Base-by-base conservation (phyloP, 768 basidiomycete species). In the Daedaleopsis nitida region DNA sequence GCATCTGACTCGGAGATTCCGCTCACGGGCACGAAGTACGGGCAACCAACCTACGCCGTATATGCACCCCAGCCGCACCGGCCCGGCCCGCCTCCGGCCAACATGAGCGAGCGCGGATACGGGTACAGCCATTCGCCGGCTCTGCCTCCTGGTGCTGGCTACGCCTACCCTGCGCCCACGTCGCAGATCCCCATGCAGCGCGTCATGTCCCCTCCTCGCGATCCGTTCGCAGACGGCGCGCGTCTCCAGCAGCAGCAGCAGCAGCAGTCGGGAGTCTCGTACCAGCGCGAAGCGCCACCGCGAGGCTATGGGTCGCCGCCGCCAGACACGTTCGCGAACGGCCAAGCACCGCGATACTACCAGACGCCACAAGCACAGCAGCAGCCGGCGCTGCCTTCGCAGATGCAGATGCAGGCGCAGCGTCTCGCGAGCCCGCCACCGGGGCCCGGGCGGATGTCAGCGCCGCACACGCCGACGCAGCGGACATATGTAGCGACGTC, bases 1-100 rank as follows among this genome's bases (percentile, higher is more conserved):
- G 60, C 62, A 7, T 81, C 80, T 14, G 75, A 56, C 34, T 68
- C 75, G 1, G 76, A 81, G 50, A 74, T 83, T 17, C 81, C 79
- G 9, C 75, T 86, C 27, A 67, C 68, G 14, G 72, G 74, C 34
- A 68, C 85, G 68, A 77, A 77, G 69, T 86, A 84, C 84, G 83
- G 83, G 64, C 73, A 65, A n/a, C 62, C 65, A 13, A 82, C 84
- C 21, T 79, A 65, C 23, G 76, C 65, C 37, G 70, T 87, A 56
- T 73, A 81, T 43, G 82, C 84, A 11, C 86, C 86, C 9, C 77
- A 81, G 55, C 85, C 86, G 19, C 76, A 74, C 21, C 62, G 67
- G 7, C 61, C 66, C 42, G 53, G 49, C 5, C 56, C 37, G 8
- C 37, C 37, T 8, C 14, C 37, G 37, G 14, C 39, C 39, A 11